Percentiles rank a stretch among this genome's conserved stretches.
Evolutionary conservation across 2,329 filamentous ascomycete genomes (phyloP).

Genomic region (Phyllosticta capitalensis): DNA sequence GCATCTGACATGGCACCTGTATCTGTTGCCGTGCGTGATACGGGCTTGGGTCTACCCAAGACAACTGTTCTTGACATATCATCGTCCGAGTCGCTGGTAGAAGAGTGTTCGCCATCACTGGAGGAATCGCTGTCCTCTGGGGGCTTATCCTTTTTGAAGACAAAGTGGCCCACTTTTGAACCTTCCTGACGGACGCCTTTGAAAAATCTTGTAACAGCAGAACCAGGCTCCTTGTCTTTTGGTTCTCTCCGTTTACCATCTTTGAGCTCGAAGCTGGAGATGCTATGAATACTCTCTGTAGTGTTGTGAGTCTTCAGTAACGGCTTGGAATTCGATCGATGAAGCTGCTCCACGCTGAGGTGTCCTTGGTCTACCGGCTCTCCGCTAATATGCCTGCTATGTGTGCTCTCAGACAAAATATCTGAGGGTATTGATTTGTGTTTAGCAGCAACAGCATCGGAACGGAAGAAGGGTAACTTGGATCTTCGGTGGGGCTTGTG

Average conservation of each 20-base stretch:
- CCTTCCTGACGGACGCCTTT: slow-evolving; percentile 61
- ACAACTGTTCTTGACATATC: slow-evolving; percentile 12
- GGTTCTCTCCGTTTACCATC: slow-evolving; percentile 23
- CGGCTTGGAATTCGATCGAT: slow-evolving; percentile 1
- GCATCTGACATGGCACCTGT: background rate
- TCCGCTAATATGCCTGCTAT: background rate
- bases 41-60: background rate
- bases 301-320: slow-evolving; percentile 21
- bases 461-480: slow-evolving; percentile 33
- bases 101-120: slow-evolving; percentile 34
- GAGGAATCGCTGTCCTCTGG: slow-evolving; percentile 21
- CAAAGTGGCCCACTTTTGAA: slow-evolving; percentile 50
- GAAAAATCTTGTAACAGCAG: slow-evolving; percentile 63
- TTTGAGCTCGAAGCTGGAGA: slow-evolving; percentile 17
- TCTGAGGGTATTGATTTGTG: slow-evolving; percentile 18
- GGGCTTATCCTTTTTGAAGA: slow-evolving; percentile 47
- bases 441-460: slow-evolving; percentile 26
- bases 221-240: slow-evolving; percentile 37
- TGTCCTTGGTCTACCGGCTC: background rate
- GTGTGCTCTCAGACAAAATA: slow-evolving; percentile 7
- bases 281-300: slow-evolving; percentile 28
- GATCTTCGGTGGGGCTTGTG: slow-evolving; percentile 27
- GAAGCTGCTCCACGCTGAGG: slow-evolving; percentile 1
- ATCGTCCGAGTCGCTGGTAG: slow-evolving; percentile 38
- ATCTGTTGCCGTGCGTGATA: slow-evolving; percentile 2